Base-by-base conservation (phyloP, 176 grass and related monocot species). In the Carex pumila region DNA sequence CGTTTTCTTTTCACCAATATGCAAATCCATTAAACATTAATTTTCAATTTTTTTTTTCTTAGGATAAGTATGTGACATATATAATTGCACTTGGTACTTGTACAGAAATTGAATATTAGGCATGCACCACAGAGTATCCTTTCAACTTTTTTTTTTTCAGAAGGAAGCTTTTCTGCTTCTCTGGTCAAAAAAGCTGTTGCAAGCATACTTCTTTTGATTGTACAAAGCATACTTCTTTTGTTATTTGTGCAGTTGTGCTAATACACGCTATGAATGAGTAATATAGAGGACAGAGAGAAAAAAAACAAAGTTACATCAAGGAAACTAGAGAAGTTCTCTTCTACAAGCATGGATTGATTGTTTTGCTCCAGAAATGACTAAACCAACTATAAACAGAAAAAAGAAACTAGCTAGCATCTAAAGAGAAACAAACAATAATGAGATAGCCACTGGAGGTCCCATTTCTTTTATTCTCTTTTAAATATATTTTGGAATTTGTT, bases 401-500 rank as follows among this genome's bases (percentile, higher is more conserved):
- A 12, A n/a, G 37, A 66, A 83, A 65, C 62, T n/a, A 82, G 37
- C 37, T 39, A 39, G 13, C 61, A 83, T 83, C 61, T 65, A 64
- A 78, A 78, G 57, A 52, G 54, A 85, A 78, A 65, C 41, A 83
- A 83, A 67, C 62, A 83, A 67, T 31, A 55, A 83, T n/a, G 43
- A 83, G 21, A 83, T 65, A 32, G 37, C 14, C 18, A 62, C 18
- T 59, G 63, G 56, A 81, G 79, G 59, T 0, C 80, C 43, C 73
- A 77, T 32, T 15, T 77, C 12, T 54, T 53, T 34, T 77, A 31
- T 77, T 32, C 73, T 77, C 25, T 56, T 62, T 18, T 34, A 79
- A 15, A 65, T 52, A 47, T 75, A 75, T 43, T 63, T 31, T 53
- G 7, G 11, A 54, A 6, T 54, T 32, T 37, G 56, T 83, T 83